Evolutionary conservation across 306 rosid species (phyloP).

Genomic region (Inga oerstediana): DNA sequence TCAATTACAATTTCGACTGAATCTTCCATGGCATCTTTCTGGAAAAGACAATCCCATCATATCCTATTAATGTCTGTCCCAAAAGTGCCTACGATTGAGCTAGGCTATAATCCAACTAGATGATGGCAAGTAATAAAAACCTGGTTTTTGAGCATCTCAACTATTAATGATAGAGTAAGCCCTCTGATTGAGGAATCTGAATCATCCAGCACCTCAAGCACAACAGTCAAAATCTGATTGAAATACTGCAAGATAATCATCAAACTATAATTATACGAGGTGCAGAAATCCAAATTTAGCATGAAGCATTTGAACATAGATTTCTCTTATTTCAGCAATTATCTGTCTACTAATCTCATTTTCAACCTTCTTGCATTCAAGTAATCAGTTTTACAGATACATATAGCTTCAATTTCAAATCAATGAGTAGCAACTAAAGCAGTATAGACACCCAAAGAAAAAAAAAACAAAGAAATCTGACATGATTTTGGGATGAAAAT

Average conservation of each 20-base stretch:
- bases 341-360: slow-evolving; percentile 3
- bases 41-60: not conserved
- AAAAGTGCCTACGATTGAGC: slow-evolving; percentile 5
- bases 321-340: slow-evolving; percentile 1
- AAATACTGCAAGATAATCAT: slow-evolving; percentile 82
- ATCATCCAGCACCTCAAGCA: slow-evolving; percentile 96
- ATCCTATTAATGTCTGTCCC: not conserved
- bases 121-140: slow-evolving; percentile 42
- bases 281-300: slow-evolving; percentile 15
- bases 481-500: not conserved
- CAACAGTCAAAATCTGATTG: slow-evolving; percentile 92
- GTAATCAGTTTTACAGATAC: not conserved
- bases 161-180: slow-evolving; percentile 73
- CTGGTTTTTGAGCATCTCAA: slow-evolving; percentile 90
- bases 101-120: slow-evolving; percentile 20
- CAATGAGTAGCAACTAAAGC: not conserved
- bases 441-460: not conserved
- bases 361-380: slow-evolving; percentile 12
- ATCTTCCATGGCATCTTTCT: slow-evolving; percentile 91
- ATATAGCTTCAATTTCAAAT: slow-evolving; percentile 8
- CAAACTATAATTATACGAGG: slow-evolving; percentile 35
- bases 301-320: slow-evolving; percentile 7
- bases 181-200: slow-evolving; percentile 82
- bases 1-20: slow-evolving; percentile 96
- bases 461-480: not conserved